These are phyloP conservation scores for Fusarium armeniacum DNA, from an alignment of 2,329 filamentous ascomycete genomes.

Conservation along the genomic window DNA sequence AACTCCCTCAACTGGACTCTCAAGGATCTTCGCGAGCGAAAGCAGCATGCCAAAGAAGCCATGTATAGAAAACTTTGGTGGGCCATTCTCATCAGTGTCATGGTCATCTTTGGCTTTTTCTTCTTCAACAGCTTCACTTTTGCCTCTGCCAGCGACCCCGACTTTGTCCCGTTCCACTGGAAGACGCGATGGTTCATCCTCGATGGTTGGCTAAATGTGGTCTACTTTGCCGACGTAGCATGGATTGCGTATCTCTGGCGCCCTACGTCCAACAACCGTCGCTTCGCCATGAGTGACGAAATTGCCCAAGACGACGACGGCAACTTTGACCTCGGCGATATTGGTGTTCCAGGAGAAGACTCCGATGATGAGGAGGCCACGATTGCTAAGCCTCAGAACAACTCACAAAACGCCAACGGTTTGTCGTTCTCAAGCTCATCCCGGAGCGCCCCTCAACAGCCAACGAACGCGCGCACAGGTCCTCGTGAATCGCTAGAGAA, in stretches of 20 bases:
- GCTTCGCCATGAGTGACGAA: constrained; percentile 99
- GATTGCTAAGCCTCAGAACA: constrained; percentile 57
- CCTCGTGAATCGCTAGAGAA: constrained; percentile 76
- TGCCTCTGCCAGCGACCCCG: constrained; percentile 83
- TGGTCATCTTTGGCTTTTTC: constrained; percentile 98
- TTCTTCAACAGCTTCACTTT: constrained; percentile 98
- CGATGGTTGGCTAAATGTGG: constrained; percentile 96
- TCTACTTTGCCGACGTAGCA: constrained; percentile 93
- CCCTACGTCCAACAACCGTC: constrained; percentile 94
- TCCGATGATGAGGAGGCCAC: constrained; percentile 70
- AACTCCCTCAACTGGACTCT: constrained; percentile 95
- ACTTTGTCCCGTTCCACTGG: constrained; percentile 97
- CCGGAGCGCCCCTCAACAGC: constrained; percentile 45
- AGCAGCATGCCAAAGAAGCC: constrained; percentile 90
- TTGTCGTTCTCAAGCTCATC: constrained; percentile 45
- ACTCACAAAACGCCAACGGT: constrained; percentile 47
- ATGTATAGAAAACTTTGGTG: constrained; percentile 99
- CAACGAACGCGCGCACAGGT: constrained; percentile 54
- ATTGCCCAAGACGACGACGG: constrained; percentile 98
- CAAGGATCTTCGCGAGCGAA: constrained; percentile 94
- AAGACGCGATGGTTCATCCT: constrained; percentile 97
- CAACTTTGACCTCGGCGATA: constrained; percentile 91
- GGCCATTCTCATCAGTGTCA: constrained; percentile 91
- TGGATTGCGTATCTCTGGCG: constrained; percentile 97
- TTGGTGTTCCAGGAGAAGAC: constrained; percentile 78